Percentiles rank a stretch among this genome's conserved stretches.
Evolutionary conservation across 176 grass and related monocot species (phyloP).

Genomic region (Cenchrus americanus): DNA sequence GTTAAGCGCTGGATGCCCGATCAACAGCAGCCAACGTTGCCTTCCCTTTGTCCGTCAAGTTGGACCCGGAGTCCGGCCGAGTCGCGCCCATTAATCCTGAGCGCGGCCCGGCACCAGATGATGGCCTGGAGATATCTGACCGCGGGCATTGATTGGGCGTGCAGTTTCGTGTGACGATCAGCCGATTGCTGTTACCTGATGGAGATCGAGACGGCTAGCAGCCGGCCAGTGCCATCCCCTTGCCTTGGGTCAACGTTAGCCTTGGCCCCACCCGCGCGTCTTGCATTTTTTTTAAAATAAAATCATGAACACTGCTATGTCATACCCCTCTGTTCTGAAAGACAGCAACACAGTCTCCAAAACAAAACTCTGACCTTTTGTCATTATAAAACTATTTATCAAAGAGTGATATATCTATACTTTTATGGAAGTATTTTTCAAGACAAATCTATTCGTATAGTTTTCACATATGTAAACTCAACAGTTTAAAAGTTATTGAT

Average conservation of each 20-base stretch:
- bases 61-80: conserved; percentile 27
- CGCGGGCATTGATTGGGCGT: conserved; percentile 39
- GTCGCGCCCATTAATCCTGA: conserved; percentile 32
- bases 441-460: too few species aligned
- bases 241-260: background rate
- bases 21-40: background rate
- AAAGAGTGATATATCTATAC: too few species aligned
- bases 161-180: conserved; percentile 23
- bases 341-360: too few species aligned
- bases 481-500: too few species aligned
- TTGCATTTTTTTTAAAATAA: too few species aligned
- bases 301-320: too few species aligned
- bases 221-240: background rate
- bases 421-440: too few species aligned
- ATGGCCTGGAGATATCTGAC: conserved; percentile 17
- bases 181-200: background rate
- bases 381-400: too few species aligned
- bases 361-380: too few species aligned
- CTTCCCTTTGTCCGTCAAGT: background rate
- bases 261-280: background rate
- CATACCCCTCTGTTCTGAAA: too few species aligned
- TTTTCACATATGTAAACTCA: too few species aligned
- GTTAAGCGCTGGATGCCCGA: background rate
- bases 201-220: conserved; percentile 25
- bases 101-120: conserved; percentile 23